Evolutionary conservation across 768 basidiomycete species (phyloP).

Genomic region (Leccinellum luteum): DNA sequence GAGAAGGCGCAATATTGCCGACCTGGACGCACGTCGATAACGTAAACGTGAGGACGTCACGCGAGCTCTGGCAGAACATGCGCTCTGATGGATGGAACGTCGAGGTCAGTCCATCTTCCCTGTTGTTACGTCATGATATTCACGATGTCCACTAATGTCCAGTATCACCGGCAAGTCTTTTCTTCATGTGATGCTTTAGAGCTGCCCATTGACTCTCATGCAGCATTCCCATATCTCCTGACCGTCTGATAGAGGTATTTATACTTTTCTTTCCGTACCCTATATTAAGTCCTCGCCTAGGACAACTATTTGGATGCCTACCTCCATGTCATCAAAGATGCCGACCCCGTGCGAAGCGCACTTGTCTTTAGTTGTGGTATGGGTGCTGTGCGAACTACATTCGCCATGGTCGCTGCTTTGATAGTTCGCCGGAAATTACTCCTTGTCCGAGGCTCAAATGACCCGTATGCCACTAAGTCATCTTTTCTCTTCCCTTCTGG

Average conservation of each 20-base stretch:
- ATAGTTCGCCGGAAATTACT: slow-evolving; percentile 79
- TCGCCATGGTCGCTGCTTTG: slow-evolving; percentile 94
- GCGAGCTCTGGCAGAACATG: slow-evolving; percentile 83
- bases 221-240: slow-evolving; percentile 93
- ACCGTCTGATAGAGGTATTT: slow-evolving; percentile 82
- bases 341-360: slow-evolving; percentile 77
- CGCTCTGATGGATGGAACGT: slow-evolving; percentile 85
- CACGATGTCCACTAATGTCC: slow-evolving; percentile 4
- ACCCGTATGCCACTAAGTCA: slow-evolving; percentile 65
- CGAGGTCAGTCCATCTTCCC: slow-evolving; percentile 48
- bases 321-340: slow-evolving; percentile 70
- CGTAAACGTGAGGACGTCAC: slow-evolving; percentile 78
- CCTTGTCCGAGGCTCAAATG: slow-evolving; percentile 58
- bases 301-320: slow-evolving; percentile 97
- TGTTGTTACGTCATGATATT: slow-evolving; percentile 7
- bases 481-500: slow-evolving; percentile 13
- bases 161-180: slow-evolving; percentile 71
- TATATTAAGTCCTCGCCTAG: slow-evolving; percentile 31
- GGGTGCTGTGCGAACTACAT: slow-evolving; percentile 95
- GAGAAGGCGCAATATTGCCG: slow-evolving; percentile 80
- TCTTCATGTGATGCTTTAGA: slow-evolving; percentile 7
- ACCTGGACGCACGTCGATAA: slow-evolving; percentile 93
- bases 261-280: not conserved
- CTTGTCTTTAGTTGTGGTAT: slow-evolving; percentile 96
- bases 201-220: slow-evolving; percentile 5